A percentile compares a stretch with the other conserved stretches of the same genome.
These are phyloP conservation scores for Leucogyrophana mollusca DNA, from an alignment of 768 basidiomycete genomes.

Conservation along the genomic window DNA sequence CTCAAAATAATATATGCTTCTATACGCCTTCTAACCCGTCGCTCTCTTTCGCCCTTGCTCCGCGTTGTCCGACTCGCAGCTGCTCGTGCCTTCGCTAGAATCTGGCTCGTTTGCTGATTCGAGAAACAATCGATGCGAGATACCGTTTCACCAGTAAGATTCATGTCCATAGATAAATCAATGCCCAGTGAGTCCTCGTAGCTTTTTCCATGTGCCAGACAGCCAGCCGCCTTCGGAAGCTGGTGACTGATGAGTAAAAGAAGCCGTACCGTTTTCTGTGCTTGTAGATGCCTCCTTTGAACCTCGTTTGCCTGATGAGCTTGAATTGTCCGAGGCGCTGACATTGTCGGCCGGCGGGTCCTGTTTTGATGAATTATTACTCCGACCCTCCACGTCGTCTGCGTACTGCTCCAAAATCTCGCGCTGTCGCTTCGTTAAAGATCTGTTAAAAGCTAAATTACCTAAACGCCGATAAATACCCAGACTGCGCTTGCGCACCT, in stretches of 20 bases:
- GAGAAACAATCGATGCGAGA: conserved; percentile 23
- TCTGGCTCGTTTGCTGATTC: conserved; percentile 23
- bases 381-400: conserved; percentile 84
- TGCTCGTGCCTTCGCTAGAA: conserved; percentile 22
- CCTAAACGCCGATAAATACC: conserved; percentile 7
- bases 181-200: conserved; percentile 68
- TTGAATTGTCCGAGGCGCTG: conserved; percentile 17
- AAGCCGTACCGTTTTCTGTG: conserved; percentile 72
- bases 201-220: conserved; percentile 64
- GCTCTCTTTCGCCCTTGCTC: conserved; percentile 49
- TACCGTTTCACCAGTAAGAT: conserved; percentile 31
- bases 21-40: conserved; percentile 34
- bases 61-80: conserved; percentile 37
- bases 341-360: conserved; percentile 12
- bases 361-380: conserved; percentile 18
- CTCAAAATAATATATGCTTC: conserved; percentile 24
- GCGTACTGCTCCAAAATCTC: conserved; percentile 88
- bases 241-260: conserved; percentile 58
- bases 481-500: conserved; percentile 54
- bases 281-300: conserved; percentile 22
- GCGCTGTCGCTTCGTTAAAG: conserved; percentile 79
- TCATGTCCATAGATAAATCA: conserved; percentile 62
- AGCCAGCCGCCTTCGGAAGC: conserved; percentile 61
- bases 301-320: conserved; percentile 15
- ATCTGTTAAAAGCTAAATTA: conserved; percentile 42